Base-by-base conservation (phyloP, 2,329 filamentous ascomycete genomes). In the Trichoderma harzianum region DNA sequence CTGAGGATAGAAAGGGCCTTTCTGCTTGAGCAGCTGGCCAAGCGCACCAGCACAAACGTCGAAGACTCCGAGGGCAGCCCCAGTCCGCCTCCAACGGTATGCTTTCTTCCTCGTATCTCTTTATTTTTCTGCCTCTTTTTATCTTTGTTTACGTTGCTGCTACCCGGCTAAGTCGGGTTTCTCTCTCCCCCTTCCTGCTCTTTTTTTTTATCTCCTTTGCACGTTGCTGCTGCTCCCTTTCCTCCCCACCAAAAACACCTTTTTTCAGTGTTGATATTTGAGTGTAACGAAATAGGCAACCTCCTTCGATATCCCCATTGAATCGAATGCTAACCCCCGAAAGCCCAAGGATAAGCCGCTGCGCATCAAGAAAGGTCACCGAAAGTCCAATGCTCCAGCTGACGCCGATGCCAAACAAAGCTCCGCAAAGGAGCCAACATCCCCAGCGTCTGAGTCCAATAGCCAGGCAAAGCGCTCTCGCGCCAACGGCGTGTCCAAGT, bases 1-100 rank as follows among this genome's bases (percentile, higher is more conserved):
- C 90, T 97, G 86, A 91, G 96, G 64, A 88, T 98, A 28, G 93
- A 97, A 84, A 89, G 94, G 74, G 92, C 93, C 30, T 91, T 93
- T 76, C 84, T 93, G 61, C 86, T 92, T 39, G 90, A 93, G 78
- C 90, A 94, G 79, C 86, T 96, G 55, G 87, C 90, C 24, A 91
- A 91, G 77, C 89, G 93, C 76, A 94, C 92, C 21, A 92, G 91
- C 80, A 86, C 89, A 75, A 92, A 92, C 75, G 90, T 92, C 62
- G 90, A 93, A 79, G 91, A 95, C 79, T 93, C 92, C 11, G 92
- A 95, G 76, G 91, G 91, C 77, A 93, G 91, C 79, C 92, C 91
- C 7, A 93, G 91, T 78, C 92, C 92, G n/a, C 92, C 92, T 28
- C 92, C 92, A 57, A 94, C 92, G 77, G 91, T 93, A 88, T 75